Evolutionary conservation across 1,284 basidiomycete genomes (phyloP).

Genomic region (Fomitopsis pinicola): DNA sequence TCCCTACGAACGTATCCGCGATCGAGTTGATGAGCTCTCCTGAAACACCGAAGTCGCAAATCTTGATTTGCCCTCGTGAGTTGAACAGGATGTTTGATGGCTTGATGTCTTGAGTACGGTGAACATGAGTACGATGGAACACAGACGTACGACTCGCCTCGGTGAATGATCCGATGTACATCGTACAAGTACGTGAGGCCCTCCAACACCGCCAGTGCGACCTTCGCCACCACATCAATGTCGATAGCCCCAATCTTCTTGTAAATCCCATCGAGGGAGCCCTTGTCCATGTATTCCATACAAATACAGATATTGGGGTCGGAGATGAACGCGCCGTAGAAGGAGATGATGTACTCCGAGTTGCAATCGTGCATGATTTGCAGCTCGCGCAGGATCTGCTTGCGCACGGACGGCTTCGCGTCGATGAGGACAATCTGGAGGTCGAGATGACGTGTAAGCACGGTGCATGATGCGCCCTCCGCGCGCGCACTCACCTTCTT

Average conservation of each 20-base stretch:
- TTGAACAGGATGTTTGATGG: constrained; percentile 97
- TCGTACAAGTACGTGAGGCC: constrained; percentile 99
- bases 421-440: constrained; percentile 93
- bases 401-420: constrained; percentile 94
- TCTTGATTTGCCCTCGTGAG: constrained; percentile 92
- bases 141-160: constrained; percentile 51
- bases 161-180: constrained; percentile 97
- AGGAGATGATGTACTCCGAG: constrained; percentile 91
- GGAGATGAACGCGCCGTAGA: constrained; percentile 93
- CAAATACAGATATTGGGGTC: constrained; percentile 99
- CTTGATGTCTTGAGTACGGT: constrained; percentile 81
- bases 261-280: constrained; percentile 90
- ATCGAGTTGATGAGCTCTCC: constrained; percentile 99
- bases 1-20: constrained; percentile 98
- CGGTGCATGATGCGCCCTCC: neutral
- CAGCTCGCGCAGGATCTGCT: constrained; percentile 95
- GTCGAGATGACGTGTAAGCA: neutral
- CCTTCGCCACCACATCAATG: constrained; percentile 85
- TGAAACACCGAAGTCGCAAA: constrained; percentile 98
- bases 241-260: constrained; percentile 89
- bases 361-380: constrained; percentile 99
- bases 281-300: constrained; percentile 97
- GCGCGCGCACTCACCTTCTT: constrained; percentile 70
- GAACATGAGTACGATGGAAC: neutral
- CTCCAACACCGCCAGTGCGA: constrained; percentile 90